Base-by-base conservation (phyloP, 1,139 yeast species). In the Meyerozyma carpophila region DNA sequence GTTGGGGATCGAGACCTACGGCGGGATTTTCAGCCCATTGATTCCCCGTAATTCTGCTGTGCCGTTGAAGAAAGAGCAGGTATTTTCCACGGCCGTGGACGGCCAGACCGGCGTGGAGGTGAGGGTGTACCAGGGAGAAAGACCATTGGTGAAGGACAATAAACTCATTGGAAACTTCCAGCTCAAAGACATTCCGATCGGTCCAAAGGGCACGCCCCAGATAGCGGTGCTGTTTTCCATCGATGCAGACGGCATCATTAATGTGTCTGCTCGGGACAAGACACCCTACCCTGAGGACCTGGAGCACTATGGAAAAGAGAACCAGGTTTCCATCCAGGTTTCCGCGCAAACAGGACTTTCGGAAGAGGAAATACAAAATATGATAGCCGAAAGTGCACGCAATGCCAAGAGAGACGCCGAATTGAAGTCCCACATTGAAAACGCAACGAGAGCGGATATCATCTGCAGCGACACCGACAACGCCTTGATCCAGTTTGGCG, bases 51-150 rank as follows among this genome's bases (percentile, higher is more conserved):
- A 85, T 57, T 79, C 90, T 11, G 82, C 89, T 1, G 81, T 85
- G 14, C 94, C 94, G 3, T 80, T 84, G 42, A 83, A 79, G 55
- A 79, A 79, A 53, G 80, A 84, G 36, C 90, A 83, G 58, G 68
- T 81, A 43, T 85, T 84, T 58, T 83, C 91, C 28, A 85, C 94
- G 1, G 93, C 91, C 11, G 88, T 84, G n/a, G 94, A 85, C 65
- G 87, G 87, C 8, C 94, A 85, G 63, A 84, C 86, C 16, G 84
- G 89, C 1, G 91, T 85, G 37, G 89, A 84, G 54, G 77, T 85
- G 41, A 79, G 84, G 56, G 90, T 85, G 0, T 85, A 73, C 55
- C 94, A 85, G 62, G 94, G 94, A 41, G 94, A 85, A 59, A 67
- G 94, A 52, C 79, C 87, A 0, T 64, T 85, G 40, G 93, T 84